phyloP scores from a whole-genome alignment of 2,329 filamentous ascomycete genomes.

The Ophiostoma tasmaniense region DNA sequence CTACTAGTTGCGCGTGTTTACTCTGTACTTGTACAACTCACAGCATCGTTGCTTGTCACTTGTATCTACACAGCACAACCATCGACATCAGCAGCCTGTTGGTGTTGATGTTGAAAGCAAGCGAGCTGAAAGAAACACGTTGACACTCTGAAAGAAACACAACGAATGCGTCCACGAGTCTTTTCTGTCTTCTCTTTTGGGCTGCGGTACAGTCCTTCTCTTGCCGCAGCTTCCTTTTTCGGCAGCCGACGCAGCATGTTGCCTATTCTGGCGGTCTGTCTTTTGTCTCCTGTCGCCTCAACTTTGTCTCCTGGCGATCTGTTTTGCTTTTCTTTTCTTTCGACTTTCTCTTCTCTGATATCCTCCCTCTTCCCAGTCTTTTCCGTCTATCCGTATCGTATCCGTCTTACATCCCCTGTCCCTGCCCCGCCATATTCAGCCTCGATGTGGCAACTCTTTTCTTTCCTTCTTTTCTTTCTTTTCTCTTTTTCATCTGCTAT shows the following conservation, averaged over 20 bases:
- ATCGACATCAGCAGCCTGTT: neutral
- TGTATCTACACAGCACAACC: neutral
- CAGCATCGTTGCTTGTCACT: neutral
- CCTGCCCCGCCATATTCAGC: neutral
- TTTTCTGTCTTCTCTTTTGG: neutral
- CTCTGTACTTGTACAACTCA: neutral
- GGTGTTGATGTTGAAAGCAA: neutral
- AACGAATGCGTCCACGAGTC: neutral
- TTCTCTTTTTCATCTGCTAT: neutral
- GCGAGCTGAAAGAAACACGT: too few relatives aligned
- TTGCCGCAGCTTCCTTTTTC: neutral
- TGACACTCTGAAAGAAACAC: neutral
- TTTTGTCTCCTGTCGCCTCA: neutral
- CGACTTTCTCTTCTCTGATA: neutral
- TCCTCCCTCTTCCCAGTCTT: neutral
- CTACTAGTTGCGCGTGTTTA: neutral
- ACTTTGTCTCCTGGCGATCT: neutral
- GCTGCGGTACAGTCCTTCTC: neutral
- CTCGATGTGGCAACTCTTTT: neutral
- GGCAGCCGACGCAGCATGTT: neutral
- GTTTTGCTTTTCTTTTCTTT: neutral
- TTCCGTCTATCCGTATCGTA: neutral
- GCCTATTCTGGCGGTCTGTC: neutral
- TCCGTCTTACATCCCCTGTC: neutral
- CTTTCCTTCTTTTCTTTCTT: neutral